Evolutionary conservation across 2,329 filamentous ascomycete species (phyloP), one percentile per base, ranked within the genome.

Genomic region (Fusarium sp.): DNA sequence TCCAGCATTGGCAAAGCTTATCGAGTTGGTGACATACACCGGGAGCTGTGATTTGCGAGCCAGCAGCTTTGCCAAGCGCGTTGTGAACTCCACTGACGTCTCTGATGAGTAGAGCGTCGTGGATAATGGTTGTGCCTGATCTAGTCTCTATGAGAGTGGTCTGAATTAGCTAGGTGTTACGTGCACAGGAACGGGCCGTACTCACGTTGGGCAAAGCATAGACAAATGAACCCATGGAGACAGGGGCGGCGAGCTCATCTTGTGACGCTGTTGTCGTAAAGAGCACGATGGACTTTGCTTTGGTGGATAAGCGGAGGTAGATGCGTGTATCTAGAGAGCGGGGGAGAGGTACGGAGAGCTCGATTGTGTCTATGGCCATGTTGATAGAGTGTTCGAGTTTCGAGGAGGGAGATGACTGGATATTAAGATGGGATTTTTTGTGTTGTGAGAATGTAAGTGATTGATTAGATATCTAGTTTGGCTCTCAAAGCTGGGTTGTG

Each of bases 181-280:
- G 22, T 22, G 24, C n/a, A 48, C n/a, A 56, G 26, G 41, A 60
- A 39, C 41, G 32, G 28, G 37, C 62, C 15, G 49, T 15, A 77
- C 82, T 73, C 82, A 97, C 96, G 81, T 97, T 92, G 17, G 96
- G 95, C 77, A 99, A 87, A 4, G 94, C 92, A 77, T 97, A 98
- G 45, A 98, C 92, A 75, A 98, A 95, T 49, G 93, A 97, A 5
- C 96, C 95, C 79, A 98, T 85, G 49, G 86, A 82, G 40, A 86
- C 81, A 9, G 83, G 76, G 10, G 79, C 75, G 14, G 81, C 81
- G n/a, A 79, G 76, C 41, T 88, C 84, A 52, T 87, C 86, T 56
- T 82, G 81, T 26, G 83, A 76, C 5, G 85, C 82, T 0, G 89
- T 90, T 1, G 88, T 87, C 45, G 91, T 79, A 73, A 88, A 88